phyloP scores from a whole-genome alignment of 768 basidiomycete genomes.

The Suillus paluster region DNA sequence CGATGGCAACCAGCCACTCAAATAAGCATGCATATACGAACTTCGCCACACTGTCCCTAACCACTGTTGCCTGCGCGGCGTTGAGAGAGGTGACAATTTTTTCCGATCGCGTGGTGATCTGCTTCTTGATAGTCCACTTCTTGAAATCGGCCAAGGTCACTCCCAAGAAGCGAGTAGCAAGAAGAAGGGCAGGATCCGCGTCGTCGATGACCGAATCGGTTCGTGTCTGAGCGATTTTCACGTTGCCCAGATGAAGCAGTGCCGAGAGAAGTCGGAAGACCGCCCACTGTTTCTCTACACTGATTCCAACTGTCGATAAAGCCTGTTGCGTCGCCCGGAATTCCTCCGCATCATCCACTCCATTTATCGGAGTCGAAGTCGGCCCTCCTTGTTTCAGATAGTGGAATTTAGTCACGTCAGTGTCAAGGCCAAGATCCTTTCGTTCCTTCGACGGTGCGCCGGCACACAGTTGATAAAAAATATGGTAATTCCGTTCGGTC shows the following conservation, averaged over 20 bases:
- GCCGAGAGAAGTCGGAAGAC: conserved; percentile 94
- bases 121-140: conserved; percentile 99
- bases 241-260: conserved; percentile 96
- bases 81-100: conserved; percentile 92
- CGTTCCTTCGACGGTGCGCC: conserved; percentile 95
- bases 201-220: conserved; percentile 87
- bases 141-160: conserved; percentile 92
- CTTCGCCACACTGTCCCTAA: conserved; percentile 96
- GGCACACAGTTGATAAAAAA: conserved; percentile 99
- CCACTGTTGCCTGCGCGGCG: conserved; percentile 88
- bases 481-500: conserved; percentile 98
- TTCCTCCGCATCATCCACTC: conserved; percentile 96
- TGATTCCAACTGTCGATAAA: conserved; percentile 95
- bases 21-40: conserved; percentile 99
- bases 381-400: conserved; percentile 95
- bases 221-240: conserved; percentile 82
- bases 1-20: conserved; percentile 97
- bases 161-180: conserved; percentile 90
- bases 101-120: conserved; percentile 91
- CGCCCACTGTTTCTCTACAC: conserved; percentile 97
- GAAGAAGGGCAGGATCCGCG: conserved; percentile 74
- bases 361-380: conserved; percentile 80
- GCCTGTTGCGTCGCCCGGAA: conserved; percentile 94
- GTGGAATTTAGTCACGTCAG: conserved; percentile 84
- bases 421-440: conserved; percentile 90